Evolutionary conservation across 306 rosid genomes (phyloP).

Genomic region (Lathyrus oleraceus): DNA sequence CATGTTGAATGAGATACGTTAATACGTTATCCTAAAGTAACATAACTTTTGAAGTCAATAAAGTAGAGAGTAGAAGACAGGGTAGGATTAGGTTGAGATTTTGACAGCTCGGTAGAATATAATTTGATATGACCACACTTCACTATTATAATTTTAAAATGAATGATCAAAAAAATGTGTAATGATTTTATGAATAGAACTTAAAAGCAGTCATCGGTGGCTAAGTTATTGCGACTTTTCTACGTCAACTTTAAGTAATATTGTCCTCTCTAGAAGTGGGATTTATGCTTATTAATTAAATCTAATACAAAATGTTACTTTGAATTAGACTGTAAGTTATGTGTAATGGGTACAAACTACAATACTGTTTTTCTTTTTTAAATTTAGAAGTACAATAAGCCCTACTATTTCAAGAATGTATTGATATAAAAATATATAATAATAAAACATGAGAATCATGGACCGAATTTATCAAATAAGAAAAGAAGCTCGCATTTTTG

Average conservation of each 20-base stretch:
- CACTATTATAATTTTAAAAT: slow-evolving; percentile 14
- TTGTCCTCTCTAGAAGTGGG: background rate
- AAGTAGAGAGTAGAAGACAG: slow-evolving; percentile 13
- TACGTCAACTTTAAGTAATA: background rate
- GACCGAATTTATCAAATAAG: too few species aligned
- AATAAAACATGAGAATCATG: too few species aligned
- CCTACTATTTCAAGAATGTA: too few species aligned
- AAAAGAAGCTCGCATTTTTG: too few species aligned
- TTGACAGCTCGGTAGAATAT: slow-evolving; percentile 6
- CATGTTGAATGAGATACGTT: background rate
- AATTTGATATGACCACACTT: slow-evolving; percentile 22
- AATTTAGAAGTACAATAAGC: too few species aligned
- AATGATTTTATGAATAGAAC: background rate
- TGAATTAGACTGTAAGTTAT: too few species aligned
- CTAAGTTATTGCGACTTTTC: background rate
- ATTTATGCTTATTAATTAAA: background rate
- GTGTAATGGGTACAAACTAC: too few species aligned
- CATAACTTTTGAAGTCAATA: slow-evolving; percentile 11
- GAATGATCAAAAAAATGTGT: background rate
- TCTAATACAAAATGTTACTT: background rate
- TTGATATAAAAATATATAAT: too few species aligned
- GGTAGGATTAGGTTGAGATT: slow-evolving; percentile 33
- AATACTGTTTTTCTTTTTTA: too few species aligned
- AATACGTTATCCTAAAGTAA: too few species aligned
- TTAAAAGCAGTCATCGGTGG: background rate